Evolutionary conservation across 345 rosid species (phyloP), one percentile per base, ranked within the genome.

Genomic region (Microcos paniculata): DNA sequence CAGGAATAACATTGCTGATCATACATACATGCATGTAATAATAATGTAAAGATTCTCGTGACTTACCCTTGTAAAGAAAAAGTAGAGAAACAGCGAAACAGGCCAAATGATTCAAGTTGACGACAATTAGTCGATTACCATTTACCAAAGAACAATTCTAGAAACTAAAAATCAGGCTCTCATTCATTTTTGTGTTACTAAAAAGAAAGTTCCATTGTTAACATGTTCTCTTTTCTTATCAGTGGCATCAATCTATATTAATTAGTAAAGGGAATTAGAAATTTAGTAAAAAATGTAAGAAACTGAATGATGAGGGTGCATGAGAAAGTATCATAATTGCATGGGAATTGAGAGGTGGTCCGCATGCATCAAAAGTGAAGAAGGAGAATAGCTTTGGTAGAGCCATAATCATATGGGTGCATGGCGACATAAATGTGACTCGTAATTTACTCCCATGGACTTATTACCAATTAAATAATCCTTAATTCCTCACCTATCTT

Each of bases 311-410:
- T 49, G 75, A 51, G 24, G 28, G 70, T 69, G 68, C 82, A 76
- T 73, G 76, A 73, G 76, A 73, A 55, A 71, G 45, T 71, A 73
- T 68, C 69, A 81, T 81, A 62, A 81, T 74, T 74, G 76, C 79
- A 74, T 55, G 78, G 53, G 62, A 71, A 38, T 49, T 15, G 49
- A 74, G 81, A 79, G 76, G 73, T 52, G 57, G 76, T 42, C 78
- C 85, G 82, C 85, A 82, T 82, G 88, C 88, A 80, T 75, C 62
- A 78, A 85, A 82, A 78, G 77, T 70, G 40, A 57, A 53, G 19
- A 46, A 23, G 31, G 48, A 38, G 70, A 42, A 69, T 69, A 69
- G 18, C 73, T 69, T 51, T 74, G 69, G 8, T 30, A 77, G 72
- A 75, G 71, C 70, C 76, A 79, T 74, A 57, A 78, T 73, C 65